phyloP scores from a whole-genome alignment of 2,329 filamentous ascomycete species.

The Pseudogymnoascus sp. region DNA sequence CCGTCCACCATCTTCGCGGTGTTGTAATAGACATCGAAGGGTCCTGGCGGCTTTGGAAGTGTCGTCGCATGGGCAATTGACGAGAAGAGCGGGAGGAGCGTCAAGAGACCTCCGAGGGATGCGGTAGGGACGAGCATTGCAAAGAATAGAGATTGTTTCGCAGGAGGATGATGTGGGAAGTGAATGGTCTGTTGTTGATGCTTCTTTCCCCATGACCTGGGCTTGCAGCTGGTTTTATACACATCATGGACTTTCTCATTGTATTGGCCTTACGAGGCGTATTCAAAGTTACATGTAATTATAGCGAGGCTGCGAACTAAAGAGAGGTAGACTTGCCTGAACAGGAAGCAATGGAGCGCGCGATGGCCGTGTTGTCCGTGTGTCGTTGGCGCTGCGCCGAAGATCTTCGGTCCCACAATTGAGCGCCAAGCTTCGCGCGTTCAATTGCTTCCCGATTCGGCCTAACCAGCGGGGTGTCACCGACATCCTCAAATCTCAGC shows the following conservation, averaged over 20 bases:
- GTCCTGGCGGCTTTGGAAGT: not conserved
- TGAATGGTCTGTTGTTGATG: not conserved
- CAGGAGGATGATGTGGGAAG: not conserved
- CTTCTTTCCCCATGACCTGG: not conserved
- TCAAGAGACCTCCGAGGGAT: not conserved
- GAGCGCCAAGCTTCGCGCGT: constrained; percentile 10
- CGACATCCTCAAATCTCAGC: not conserved
- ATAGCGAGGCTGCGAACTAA: not conserved
- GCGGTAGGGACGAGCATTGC: not conserved
- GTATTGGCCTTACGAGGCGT: not conserved
- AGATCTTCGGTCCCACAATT: not conserved
- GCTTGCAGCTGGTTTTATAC: constrained; percentile 2
- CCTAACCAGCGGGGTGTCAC: constrained; percentile 5
- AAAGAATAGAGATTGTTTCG: not conserved
- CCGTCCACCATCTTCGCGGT: constrained; percentile 17
- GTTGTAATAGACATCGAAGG: constrained; percentile 16
- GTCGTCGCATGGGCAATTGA: not conserved
- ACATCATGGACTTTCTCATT: not conserved
- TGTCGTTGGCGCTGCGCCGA: not conserved
- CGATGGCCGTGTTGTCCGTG: not conserved
- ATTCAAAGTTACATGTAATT: not conserved
- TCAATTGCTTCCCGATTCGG: constrained; percentile 14
- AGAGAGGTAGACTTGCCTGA: not conserved
- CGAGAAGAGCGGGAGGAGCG: not conserved
- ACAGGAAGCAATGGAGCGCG: not conserved